Conservation (phyloP, 257 asterid species). For the Echites panduratus region DNA sequence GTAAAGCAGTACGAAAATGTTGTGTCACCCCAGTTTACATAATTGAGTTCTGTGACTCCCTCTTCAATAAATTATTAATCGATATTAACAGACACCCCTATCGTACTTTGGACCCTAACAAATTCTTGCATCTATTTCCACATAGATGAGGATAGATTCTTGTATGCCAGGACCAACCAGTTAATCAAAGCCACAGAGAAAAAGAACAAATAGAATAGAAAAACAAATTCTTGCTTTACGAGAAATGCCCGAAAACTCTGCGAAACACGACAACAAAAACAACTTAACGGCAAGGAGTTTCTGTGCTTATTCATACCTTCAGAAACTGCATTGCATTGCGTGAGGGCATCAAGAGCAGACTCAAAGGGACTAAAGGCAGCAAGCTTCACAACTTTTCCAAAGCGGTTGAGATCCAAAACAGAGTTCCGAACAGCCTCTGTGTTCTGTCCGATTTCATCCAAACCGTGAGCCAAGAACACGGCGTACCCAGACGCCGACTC, state of each 20-base stretch:
- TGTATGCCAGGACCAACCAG: too few species aligned
- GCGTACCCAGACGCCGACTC: conserved; percentile 87
- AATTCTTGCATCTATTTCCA: too few species aligned
- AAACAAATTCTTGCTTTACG: background rate
- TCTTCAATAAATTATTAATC: background rate
- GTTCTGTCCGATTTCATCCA: conserved; percentile 90
- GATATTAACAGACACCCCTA: too few species aligned
- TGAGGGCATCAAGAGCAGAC: conserved; percentile 92
- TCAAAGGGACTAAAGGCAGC: conserved; percentile 66
- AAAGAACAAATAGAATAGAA: too few species aligned
- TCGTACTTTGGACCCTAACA: too few species aligned
- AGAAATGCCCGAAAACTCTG: background rate
- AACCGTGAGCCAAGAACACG: conserved; percentile 54
- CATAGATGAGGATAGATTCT: too few species aligned
- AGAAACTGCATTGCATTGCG: conserved; percentile 80
- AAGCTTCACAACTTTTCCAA: conserved; percentile 75
- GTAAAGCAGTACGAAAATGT: too few species aligned
- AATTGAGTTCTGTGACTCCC: background rate
- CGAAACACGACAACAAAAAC: background rate
- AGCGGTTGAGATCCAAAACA: conserved; percentile 61
- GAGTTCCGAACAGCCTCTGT: conserved; percentile 77
- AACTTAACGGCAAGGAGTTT: too few species aligned
- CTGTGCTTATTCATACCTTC: conserved; percentile 45
- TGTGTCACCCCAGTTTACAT: background rate
- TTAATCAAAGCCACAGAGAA: background rate